Evolutionary conservation across 1,284 basidiomycete genomes (phyloP).

Genomic region (Polyporus tsugae): DNA sequence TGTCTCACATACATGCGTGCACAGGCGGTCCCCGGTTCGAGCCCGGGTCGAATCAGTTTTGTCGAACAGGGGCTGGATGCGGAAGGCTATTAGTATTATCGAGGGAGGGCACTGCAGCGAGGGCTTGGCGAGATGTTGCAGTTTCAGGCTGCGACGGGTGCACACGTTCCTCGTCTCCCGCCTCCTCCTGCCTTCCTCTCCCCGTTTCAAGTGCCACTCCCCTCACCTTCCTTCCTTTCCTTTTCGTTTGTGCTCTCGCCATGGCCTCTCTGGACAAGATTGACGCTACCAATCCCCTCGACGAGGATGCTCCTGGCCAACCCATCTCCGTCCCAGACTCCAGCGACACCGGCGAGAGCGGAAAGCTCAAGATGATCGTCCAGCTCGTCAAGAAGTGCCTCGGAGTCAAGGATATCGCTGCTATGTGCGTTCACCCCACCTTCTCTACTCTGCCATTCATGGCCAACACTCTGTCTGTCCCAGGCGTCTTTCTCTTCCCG

Average conservation of each 20-base stretch:
- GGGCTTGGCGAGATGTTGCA: background rate
- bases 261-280: conserved; percentile 28
- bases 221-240: background rate
- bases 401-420: conserved; percentile 90
- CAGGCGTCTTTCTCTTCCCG: conserved; percentile 90
- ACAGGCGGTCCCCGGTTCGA: conserved; percentile 43
- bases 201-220: background rate
- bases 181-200: conserved; percentile 2
- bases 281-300: conserved; percentile 38
- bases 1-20: conserved; percentile 38
- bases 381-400: conserved; percentile 88
- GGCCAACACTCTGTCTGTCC: conserved; percentile 2
- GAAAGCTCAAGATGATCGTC: conserved; percentile 91
- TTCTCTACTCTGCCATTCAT: background rate
- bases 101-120: background rate
- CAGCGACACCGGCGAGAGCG: conserved; percentile 80
- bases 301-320: conserved; percentile 58
- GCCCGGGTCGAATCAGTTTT: conserved; percentile 37
- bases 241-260: background rate
- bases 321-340: conserved; percentile 80
- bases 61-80: background rate
- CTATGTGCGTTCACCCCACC: conserved; percentile 63
- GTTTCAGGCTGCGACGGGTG: conserved; percentile 2
- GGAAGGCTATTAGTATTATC: background rate
- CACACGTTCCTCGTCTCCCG: conserved; percentile 27